These are phyloP conservation scores for Pseudogymnoascus sp. DNA, from an alignment of 2,329 filamentous ascomycete genomes.

Conservation along the genomic window DNA sequence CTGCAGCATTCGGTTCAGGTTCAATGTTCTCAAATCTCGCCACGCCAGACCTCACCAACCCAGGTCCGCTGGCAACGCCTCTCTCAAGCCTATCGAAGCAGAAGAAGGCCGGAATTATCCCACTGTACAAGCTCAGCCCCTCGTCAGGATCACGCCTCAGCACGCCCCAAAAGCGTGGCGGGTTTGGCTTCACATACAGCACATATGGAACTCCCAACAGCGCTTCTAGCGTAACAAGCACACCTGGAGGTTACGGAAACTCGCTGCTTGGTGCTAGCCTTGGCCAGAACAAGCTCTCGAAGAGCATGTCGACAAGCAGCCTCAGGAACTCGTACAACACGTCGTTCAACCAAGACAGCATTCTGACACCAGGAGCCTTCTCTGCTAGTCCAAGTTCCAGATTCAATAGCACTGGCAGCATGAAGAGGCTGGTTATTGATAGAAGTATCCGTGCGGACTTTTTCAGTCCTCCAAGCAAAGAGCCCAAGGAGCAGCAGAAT, in stretches of 20 bases:
- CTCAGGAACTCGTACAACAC: conserved; percentile 75
- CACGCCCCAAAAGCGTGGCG: conserved; percentile 77
- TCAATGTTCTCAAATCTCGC: conserved; percentile 74
- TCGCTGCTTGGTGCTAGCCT: conserved; percentile 57
- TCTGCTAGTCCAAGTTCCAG: conserved; percentile 59
- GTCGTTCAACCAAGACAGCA: conserved; percentile 77
- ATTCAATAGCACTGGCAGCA: conserved; percentile 59
- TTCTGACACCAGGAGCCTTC: conserved; percentile 79
- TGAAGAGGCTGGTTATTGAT: conserved; percentile 92
- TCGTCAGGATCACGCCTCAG: conserved; percentile 70
- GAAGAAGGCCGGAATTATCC: conserved; percentile 72
- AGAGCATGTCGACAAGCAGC: conserved; percentile 84
- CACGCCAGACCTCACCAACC: conserved; percentile 57
- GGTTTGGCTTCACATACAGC: conserved; percentile 89
- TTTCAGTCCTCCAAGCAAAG: conserved; percentile 54
- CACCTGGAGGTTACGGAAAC: conserved; percentile 59
- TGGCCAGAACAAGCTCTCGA: conserved; percentile 61
- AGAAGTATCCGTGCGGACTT: conserved; percentile 71
- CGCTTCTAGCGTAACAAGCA: conserved; percentile 58
- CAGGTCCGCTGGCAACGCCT: conserved; percentile 87
- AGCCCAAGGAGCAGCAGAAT: conserved; percentile 38
- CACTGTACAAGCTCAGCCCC: conserved; percentile 81
- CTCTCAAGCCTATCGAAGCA: conserved; percentile 65
- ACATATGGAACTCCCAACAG: conserved; percentile 78
- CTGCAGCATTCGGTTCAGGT: conserved; percentile 83